Conservation (phyloP, 2,329 filamentous ascomycete genomes). For the Orbilia javanica region DNA sequence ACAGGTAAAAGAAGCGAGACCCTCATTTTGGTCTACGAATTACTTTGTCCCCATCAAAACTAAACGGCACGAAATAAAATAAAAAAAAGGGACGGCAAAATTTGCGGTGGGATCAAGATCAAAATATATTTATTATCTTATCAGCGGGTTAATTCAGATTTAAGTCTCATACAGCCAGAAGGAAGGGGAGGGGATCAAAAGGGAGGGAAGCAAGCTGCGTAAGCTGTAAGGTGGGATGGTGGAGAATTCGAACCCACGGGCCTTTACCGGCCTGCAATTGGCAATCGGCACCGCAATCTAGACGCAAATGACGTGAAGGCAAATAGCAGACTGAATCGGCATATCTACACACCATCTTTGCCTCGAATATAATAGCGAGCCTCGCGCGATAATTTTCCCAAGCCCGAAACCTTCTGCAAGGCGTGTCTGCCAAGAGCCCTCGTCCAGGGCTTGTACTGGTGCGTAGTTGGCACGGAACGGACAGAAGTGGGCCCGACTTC, state of each 20-base stretch:
- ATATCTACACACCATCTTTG: not conserved
- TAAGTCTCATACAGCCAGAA: not conserved
- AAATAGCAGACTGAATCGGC: not conserved
- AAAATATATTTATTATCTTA: slow-evolving; percentile 28
- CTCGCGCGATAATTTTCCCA: slow-evolving; percentile 11
- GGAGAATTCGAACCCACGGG: slow-evolving; percentile 12
- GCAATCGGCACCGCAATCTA: not conserved
- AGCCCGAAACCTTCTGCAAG: slow-evolving; percentile 21
- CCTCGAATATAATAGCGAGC: not conserved
- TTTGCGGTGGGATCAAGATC: not conserved
- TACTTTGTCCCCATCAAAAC: slow-evolving; percentile 10
- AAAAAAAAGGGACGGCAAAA: not conserved
- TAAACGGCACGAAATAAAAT: too few species aligned
- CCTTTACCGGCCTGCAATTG: not conserved
- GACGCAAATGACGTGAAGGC: slow-evolving; percentile 18
- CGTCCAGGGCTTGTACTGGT: slow-evolving; percentile 1
- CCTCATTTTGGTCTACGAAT: slow-evolving; percentile 40
- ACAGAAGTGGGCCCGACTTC: slow-evolving; percentile 14
- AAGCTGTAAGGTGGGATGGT: slow-evolving; percentile 4
- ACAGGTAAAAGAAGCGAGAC: slow-evolving; percentile 53
- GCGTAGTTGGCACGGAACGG: not conserved
- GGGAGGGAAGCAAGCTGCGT: slow-evolving; percentile 16
- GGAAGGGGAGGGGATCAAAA: not conserved
- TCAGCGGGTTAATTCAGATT: not conserved
- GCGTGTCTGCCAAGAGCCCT: slow-evolving; percentile 13